Percentiles rank a stretch among this genome's conserved stretches.
These are phyloP conservation scores for Botryotinia narcissicola DNA, from an alignment of 2,329 filamentous ascomycete genomes.

Conservation along the genomic window DNA sequence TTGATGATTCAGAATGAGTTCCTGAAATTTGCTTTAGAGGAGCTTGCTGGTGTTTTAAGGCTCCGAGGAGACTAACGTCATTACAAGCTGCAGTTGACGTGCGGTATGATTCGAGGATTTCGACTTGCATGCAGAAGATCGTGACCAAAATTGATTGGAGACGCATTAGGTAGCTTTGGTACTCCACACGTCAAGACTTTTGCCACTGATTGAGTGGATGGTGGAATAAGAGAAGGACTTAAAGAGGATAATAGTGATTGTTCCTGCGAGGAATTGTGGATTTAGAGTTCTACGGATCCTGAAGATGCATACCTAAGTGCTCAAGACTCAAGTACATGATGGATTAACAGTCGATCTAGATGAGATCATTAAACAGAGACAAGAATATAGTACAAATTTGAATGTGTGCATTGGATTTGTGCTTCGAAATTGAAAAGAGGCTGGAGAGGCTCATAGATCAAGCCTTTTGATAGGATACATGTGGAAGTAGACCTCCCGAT, in stretches of 20 bases:
- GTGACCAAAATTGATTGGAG: conserved; percentile 18
- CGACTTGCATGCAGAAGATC: conserved; percentile 18
- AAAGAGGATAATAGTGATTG: conserved; percentile 5
- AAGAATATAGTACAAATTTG: not conserved
- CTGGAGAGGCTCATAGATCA: not conserved
- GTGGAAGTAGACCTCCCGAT: not conserved
- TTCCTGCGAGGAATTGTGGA: conserved; percentile 20
- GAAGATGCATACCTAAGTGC: conserved; percentile 9
- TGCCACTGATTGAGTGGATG: conserved; percentile 15
- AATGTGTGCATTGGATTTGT: not conserved
- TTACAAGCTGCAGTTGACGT: conserved; percentile 3
- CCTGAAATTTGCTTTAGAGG: not conserved
- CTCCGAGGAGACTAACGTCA: conserved; percentile 3
- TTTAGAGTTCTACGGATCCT: conserved; percentile 1
- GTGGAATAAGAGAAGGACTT: conserved; percentile 11
- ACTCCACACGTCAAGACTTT: conserved; percentile 17
- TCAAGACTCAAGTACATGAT: conserved; percentile 12
- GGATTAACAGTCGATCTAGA: conserved; percentile 1
- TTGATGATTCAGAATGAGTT: not conserved
- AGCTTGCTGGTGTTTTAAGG: not conserved
- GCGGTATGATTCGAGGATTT: conserved; percentile 8
- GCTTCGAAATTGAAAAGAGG: not conserved
- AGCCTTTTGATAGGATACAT: not conserved
- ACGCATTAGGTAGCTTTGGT: conserved; percentile 6
- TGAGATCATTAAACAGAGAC: conserved; percentile 4